Evolutionary conservation across 371 early-diverging fungal genomes (phyloP), one percentile per base, ranked within the genome.

Genomic region (Massospora cicadina): DNA sequence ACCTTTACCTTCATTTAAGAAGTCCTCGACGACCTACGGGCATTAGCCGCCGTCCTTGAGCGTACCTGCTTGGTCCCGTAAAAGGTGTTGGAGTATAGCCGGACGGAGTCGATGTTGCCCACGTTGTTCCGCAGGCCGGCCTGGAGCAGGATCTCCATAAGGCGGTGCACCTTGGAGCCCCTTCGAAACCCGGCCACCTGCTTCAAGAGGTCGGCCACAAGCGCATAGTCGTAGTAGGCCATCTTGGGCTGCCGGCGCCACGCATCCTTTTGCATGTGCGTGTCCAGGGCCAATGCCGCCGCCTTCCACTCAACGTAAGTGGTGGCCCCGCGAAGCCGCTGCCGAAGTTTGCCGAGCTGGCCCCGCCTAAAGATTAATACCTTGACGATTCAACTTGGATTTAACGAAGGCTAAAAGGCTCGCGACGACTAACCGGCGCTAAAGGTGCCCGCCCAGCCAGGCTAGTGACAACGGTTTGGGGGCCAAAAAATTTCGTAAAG

Each of bases 81-180:
- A 65, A 87, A 83, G 2, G 85, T 81, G 54, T 81, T 77, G 31
- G 82, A 80, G 72, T 91, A 92, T 21, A 90, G 73, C 21, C 78
- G 73, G 54, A 72, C 74, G 70, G 86, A 86, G 65, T 89, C 88
- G 32, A 89, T 80, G 13, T 89, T 89, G 17, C 85, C 91, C 69
- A 91, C 79, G 69, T 91, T 89, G 62, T 77, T 71, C 67, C 86
- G 90, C 67, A 86, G 75, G 7, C 83, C 87, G 24, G 80, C 79
- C 24, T 81, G 77, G 26, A 85, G 70, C 23, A 79, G 64, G 26
- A 58, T 29, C 43, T 70, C 66, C 29, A 32, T 30, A 13, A 33
- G 23, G 23, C 55, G 23, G 28, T 55, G 30, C 29, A 32, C 54
- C 26, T 30, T 57, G 23, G 53, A 21, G 21, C 43, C 24, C n/a